Base-by-base conservation (phyloP, 1,139 yeast genomes). In the Pichia sp. region DNA sequence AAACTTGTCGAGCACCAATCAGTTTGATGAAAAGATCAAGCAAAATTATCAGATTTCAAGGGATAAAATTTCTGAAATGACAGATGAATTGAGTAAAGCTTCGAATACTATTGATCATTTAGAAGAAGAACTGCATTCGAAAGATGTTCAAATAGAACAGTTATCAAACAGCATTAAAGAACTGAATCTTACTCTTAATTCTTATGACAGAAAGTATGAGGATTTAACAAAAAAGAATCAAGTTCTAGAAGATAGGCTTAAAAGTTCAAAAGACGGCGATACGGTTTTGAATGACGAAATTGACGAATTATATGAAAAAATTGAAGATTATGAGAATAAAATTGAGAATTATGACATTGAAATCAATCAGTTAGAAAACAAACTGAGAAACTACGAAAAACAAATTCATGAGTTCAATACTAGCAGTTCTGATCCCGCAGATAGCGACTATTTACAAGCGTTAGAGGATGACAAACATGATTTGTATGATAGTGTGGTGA, bases 391-490 rank as follows among this genome's bases (percentile, higher is more conserved):
- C 11, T 7, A 11, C 7, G 36, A 34, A 10, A 34, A 6, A 42
- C 51, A 47, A 7, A 40, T 47, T 26, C 49, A 50, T 29, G 44
- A 40, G 29, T 16, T 16, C 23, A 16, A 16, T 16, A 16, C 23
- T 16, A 16, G 23, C 23, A 16, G 23, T 16, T 16, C 23, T 16
- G 23, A 16, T 16, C 23, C 23, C 23, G 23, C 23, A 16, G 23
- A 16, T 16, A 16, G 23, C 23, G 43, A 43, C 4, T 49, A 48
- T 33, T 28, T 48, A 9, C 29, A 39, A 5, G 52, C 49, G 27
- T 34, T 51, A 10, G 48, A 51, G 35, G 41, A 45, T 3, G 53
- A 47, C 34, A 46, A 44, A 27, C 37, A 43, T 2, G 42, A 48
- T 3, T 39, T 52, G 28, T 43, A 45, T 33, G 27, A 43, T n/a